Conservation (phyloP, 768 basidiomycete genomes). For the Mycena kentingensis region DNA sequence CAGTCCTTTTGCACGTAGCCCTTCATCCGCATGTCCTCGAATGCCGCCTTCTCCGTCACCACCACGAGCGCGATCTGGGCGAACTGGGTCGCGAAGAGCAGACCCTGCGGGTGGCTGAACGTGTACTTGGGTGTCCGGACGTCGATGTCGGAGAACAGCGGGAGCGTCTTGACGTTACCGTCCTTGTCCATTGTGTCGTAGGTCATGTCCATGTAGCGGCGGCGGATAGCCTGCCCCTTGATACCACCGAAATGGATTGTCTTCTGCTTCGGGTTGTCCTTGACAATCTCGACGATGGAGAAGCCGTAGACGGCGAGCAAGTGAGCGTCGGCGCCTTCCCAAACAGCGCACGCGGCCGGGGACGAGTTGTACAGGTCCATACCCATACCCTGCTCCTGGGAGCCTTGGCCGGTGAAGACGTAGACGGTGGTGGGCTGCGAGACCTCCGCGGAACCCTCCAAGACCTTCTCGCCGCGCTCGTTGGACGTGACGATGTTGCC, state of each 20-base stretch:
- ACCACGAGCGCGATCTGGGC: slow-evolving; percentile 98
- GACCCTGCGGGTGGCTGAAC: slow-evolving; percentile 94
- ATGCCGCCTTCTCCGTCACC: slow-evolving; percentile 96
- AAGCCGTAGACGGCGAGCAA: slow-evolving; percentile 93
- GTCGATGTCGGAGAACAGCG: slow-evolving; percentile 94
- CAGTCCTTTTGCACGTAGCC: slow-evolving; percentile 92
- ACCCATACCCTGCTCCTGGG: slow-evolving; percentile 97
- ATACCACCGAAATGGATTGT: slow-evolving; percentile 67
- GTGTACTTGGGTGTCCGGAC: slow-evolving; percentile 94
- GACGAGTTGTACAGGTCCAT: slow-evolving; percentile 95
- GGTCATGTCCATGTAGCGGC: slow-evolving; percentile 99
- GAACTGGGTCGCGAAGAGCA: slow-evolving; percentile 97
- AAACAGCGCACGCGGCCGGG: slow-evolving; percentile 92
- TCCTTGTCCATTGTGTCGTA: slow-evolving; percentile 97
- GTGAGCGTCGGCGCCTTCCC: slow-evolving; percentile 90
- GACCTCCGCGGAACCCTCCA: slow-evolving; percentile 93
- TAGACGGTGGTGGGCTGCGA: slow-evolving; percentile 89
- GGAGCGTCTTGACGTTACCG: slow-evolving; percentile 92
- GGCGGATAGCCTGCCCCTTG: slow-evolving; percentile 96
- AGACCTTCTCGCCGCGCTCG: too few relatives aligned
- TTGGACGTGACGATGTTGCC: too few relatives aligned
- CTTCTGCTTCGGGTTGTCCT: slow-evolving; percentile 84
- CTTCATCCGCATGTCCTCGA: slow-evolving; percentile 96
- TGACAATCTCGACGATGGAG: slow-evolving; percentile 97
- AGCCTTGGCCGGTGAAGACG: slow-evolving; percentile 97